Conservation (phyloP, 768 basidiomycete species). For the Lentinula sp. region DNA sequence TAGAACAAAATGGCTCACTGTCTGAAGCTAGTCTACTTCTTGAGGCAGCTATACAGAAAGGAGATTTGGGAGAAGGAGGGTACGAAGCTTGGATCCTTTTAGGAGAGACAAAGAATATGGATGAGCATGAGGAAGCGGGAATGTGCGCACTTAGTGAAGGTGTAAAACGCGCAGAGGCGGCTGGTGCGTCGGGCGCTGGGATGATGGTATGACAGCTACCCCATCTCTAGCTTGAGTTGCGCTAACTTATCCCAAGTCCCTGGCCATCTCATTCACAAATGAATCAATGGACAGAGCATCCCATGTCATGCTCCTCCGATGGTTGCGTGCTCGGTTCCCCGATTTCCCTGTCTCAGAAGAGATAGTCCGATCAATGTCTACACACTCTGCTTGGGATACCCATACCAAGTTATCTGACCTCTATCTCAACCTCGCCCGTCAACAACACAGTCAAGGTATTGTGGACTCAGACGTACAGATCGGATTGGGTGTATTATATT, state of each 20-base stretch:
- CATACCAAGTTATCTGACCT: conserved; percentile 74
- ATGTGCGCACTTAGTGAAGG: conserved; percentile 77
- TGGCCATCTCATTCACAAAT: conserved; percentile 95
- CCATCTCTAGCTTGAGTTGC: background rate
- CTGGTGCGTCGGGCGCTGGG: conserved; percentile 59
- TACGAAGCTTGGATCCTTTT: conserved; percentile 91
- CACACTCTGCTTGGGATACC: conserved; percentile 72
- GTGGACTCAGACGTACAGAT: conserved; percentile 91
- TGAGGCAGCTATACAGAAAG: conserved; percentile 85
- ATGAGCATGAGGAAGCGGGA: conserved; percentile 78
- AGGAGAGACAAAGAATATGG: conserved; percentile 87
- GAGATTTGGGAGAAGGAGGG: conserved; percentile 73
- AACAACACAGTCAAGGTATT: conserved; percentile 67
- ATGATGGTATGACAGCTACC: conserved; percentile 56
- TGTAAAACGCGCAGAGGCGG: conserved; percentile 57
- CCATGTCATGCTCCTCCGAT: conserved; percentile 78
- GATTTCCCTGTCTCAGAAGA: conserved; percentile 48
- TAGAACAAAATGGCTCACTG: conserved; percentile 79
- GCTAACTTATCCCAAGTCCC: conserved; percentile 49
- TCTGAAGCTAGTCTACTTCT: conserved; percentile 82
- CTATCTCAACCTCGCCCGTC: conserved; percentile 77
- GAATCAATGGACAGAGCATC: conserved; percentile 87
- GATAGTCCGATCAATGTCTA: conserved; percentile 44
- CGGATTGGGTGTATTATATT: conserved; percentile 89
- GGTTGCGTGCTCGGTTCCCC: conserved; percentile 68